Percentiles rank a stretch among this genome's conserved stretches.
These are phyloP conservation scores for Pistacia integerrima DNA, from an alignment of 345 rosid genomes.

Conservation along the genomic window DNA sequence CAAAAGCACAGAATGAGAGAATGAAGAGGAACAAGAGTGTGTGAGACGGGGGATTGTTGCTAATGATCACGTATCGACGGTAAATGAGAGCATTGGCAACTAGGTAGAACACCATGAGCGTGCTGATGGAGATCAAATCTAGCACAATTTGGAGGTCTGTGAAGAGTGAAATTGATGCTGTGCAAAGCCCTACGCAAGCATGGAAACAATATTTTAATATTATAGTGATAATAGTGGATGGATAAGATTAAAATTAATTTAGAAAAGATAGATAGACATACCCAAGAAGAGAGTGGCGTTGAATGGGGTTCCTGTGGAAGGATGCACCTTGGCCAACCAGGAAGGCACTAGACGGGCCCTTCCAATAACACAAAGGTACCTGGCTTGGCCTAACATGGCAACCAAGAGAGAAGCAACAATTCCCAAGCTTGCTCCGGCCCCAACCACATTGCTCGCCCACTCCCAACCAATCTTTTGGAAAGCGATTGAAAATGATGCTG, in stretches of 20 bases:
- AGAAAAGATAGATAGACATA: constrained; percentile 25
- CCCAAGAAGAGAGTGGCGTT: constrained; percentile 96
- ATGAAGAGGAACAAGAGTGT: constrained; percentile 71
- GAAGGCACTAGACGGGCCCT: constrained; percentile 85
- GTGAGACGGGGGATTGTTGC: constrained; percentile 49
- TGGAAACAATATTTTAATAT: neutral
- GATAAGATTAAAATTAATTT: too few relatives aligned
- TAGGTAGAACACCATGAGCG: constrained; percentile 81
- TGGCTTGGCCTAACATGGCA: constrained; percentile 97
- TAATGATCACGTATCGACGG: constrained; percentile 48
- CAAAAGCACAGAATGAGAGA: constrained; percentile 56
- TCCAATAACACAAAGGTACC: constrained; percentile 92
- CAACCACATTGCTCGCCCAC: constrained; percentile 90
- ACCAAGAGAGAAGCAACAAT: constrained; percentile 93
- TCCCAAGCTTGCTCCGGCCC: constrained; percentile 94
- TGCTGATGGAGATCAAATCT: constrained; percentile 74
- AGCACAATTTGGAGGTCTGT: constrained; percentile 71
- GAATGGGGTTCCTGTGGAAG: constrained; percentile 92
- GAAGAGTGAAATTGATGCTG: constrained; percentile 88
- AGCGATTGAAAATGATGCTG: constrained; percentile 68
- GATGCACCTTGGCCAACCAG: constrained; percentile 91
- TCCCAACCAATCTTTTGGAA: constrained; percentile 70
- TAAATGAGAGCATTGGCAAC: constrained; percentile 93
- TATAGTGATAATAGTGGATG: too few relatives aligned
- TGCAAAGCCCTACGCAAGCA: constrained; percentile 70